Conservation (phyloP, 176 grass and related monocot species). For the Triticum aestivum region IWGSC_CS_RefSeq_v2.1 NC_057812.1:174685254-174685753, state of each 20-base stretch:
- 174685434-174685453: background rate
- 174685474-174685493: background rate
- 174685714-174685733: background rate
- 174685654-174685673: too few species aligned
- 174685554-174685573: too few species aligned
- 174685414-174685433: background rate
- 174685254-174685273: slow-evolving; percentile 1
- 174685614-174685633: too few species aligned
- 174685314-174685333: slow-evolving; percentile 78
- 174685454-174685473: background rate
- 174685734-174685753: too few species aligned
- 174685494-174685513: too few species aligned
- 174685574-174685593: too few species aligned
- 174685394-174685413: background rate
- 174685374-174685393: background rate
- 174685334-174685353: slow-evolving; percentile 85
- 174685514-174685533: too few species aligned
- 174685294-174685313: slow-evolving; percentile 85
- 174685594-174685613: too few species aligned
- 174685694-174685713: background rate
- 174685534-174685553: too few species aligned
- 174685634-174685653: too few species aligned
- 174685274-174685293: slow-evolving; percentile 90
- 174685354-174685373: background rate
- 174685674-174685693: too few species aligned